Evolutionary conservation across 176 grass and related monocot species (phyloP).

Genomic region (Dactylis glomerata): DNA sequence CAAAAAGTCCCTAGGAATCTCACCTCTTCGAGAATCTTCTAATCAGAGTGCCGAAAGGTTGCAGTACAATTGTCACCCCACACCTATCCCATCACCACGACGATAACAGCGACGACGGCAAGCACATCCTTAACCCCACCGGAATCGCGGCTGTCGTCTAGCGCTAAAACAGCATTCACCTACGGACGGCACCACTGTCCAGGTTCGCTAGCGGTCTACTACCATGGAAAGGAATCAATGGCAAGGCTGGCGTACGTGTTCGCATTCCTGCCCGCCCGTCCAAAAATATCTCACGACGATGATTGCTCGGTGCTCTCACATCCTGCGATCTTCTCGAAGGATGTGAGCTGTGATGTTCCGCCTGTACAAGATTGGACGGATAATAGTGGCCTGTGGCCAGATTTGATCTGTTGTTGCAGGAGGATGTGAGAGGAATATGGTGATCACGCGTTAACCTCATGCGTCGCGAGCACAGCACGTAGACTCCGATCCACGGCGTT

Average conservation of each 20-base stretch:
- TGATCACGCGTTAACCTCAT: not conserved
- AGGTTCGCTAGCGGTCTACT: not conserved
- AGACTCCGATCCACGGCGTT: not conserved
- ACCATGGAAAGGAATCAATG: not conserved
- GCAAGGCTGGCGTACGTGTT: not conserved
- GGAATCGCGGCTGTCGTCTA: not conserved
- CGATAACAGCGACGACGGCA: not conserved
- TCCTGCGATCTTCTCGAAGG: not conserved
- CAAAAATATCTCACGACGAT: not conserved
- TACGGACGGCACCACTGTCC: not conserved
- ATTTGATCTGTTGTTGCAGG: not conserved
- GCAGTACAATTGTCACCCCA: not conserved
- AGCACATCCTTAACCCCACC: not conserved
- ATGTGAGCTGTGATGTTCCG: slow-evolving; percentile 1
- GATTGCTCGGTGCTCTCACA: not conserved
- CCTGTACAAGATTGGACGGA: not conserved
- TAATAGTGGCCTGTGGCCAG: not conserved
- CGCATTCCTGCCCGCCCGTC: not conserved
- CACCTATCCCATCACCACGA: not conserved
- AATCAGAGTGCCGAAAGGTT: no score
- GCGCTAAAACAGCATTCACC: not conserved
- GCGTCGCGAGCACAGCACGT: not conserved
- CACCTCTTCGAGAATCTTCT: no score
- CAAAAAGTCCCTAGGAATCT: no score
- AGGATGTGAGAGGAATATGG: not conserved